phyloP scores from a whole-genome alignment of 1,284 basidiomycete species.

The Xanthoconium separans region DNA sequence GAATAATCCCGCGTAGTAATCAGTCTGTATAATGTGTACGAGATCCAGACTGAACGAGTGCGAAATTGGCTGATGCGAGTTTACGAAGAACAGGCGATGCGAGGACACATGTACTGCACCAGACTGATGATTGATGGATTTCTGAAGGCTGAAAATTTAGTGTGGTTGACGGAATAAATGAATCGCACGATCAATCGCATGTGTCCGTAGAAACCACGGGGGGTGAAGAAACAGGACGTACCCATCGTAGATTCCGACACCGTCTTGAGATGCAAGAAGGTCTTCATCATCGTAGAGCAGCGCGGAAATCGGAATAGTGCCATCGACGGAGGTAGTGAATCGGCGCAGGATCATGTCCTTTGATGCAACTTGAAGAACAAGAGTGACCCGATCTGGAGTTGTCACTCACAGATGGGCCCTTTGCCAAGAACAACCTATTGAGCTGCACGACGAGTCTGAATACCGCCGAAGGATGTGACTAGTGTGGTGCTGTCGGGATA shows the following conservation, averaged over 20 bases:
- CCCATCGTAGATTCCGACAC: conserved; percentile 90
- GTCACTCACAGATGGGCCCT: background rate
- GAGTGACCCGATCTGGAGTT: conserved; percentile 1
- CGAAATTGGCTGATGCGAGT: conserved; percentile 47
- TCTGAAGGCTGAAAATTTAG: conserved; percentile 64
- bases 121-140: conserved; percentile 69
- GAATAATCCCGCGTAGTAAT: conserved; percentile 91
- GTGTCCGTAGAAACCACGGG: conserved; percentile 12
- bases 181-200: conserved; percentile 14
- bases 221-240: conserved; percentile 39
- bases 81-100: conserved; percentile 84
- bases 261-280: conserved; percentile 69
- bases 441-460: background rate
- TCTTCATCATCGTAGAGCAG: conserved; percentile 80
- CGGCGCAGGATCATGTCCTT: conserved; percentile 50
- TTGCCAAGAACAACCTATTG: conserved; percentile 1
- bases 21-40: conserved; percentile 70
- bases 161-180: conserved; percentile 29
- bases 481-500: conserved; percentile 7
- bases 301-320: conserved; percentile 70
- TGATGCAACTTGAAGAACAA: conserved; percentile 3
- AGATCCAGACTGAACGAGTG: conserved; percentile 68
- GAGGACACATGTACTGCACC: conserved; percentile 79
- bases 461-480: conserved; percentile 16
- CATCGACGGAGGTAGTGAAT: conserved; percentile 59